Base-by-base conservation (phyloP, 1,284 basidiomycete genomes). In the Schizopora paradoxa region DNA sequence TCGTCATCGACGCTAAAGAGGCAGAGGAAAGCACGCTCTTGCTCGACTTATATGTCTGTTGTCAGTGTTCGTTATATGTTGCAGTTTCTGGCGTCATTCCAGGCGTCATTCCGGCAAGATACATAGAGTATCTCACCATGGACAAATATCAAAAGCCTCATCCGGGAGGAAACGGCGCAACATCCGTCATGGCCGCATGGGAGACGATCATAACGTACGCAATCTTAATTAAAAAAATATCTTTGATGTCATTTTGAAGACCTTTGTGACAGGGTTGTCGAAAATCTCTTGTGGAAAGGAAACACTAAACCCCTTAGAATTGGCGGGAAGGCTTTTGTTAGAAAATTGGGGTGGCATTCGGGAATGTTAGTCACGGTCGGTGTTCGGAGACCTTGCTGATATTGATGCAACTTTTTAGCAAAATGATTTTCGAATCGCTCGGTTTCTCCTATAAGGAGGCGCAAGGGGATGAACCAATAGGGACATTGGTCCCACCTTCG, bases 31-130 rank as follows among this genome's bases (percentile, higher is more conserved):
- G 79, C 52, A 82, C 77, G n/a, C 72, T 72, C 48, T 59, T 84
- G 19, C 63, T 90, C 29, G 85, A 89, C 60, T 67, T 89, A 23
- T 89, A 85, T 56, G 66, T 88, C 35, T 90, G 86, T 59, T 90
- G 87, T 57, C 86, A 89, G 57, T 90, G 87, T 61, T 79, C 77
- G 18, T 65, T 82, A 49, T 85, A 83, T 58, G 77, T 80, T 51
- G 67, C 86, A 35, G 80, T 76, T 2, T 86, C 83, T 13, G 71
- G 73, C 22, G 65, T 82, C 40, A 79, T 89, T 35, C 77, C 85
- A 27, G 84, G 84, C 6, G 77, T 89, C 23, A 70, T 90, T 48
- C 76, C 82, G 8, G 60, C 65, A 32, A 73, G 73, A 47, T 63
- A 73, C 41, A 67, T 75, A 34, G 68, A 74, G 22, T 65, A 68